Base-by-base conservation (phyloP, 163 green algal species). In the Chlorella variabilis region DNA sequence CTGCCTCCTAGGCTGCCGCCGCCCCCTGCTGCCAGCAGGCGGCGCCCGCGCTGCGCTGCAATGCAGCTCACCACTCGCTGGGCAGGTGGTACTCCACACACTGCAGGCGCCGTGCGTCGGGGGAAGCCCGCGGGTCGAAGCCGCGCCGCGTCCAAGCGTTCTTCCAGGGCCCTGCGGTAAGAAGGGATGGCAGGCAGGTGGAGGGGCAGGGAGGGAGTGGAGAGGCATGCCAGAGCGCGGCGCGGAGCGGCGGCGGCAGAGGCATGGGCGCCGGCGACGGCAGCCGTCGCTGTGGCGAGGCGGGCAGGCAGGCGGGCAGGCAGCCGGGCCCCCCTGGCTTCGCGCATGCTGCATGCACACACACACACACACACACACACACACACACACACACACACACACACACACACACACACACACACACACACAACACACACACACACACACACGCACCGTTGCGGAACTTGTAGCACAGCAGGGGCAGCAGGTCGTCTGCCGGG, bases 391-490 rank as follows among this genome's bases (percentile, higher is more conserved):
- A n/a, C n/a, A n/a, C n/a, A n/a, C n/a, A n/a, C n/a, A n/a, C n/a
- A n/a, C n/a, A n/a, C n/a, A n/a, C n/a, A n/a, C n/a, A n/a, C n/a
- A n/a, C n/a, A n/a, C n/a, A n/a, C n/a, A n/a, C n/a, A n/a, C n/a
- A n/a, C n/a, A n/a, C n/a, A n/a, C n/a, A n/a, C n/a, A n/a, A n/a
- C n/a, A n/a, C n/a, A n/a, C n/a, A n/a, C n/a, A n/a, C n/a, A n/a
- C 17, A 23, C 18, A 9, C n/a, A 29, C 27, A 11, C 73, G 27
- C 76, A 82, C 76, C 76, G 17, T 78, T 84, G 1, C 51, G 38
- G 33, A 87, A 87, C 18, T 71, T 68, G 77, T 84, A 87, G 54
- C 68, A 81, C 38, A 83, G 70, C 67, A 51, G 45, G 54, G 66
- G 63, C 49, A 85, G 69, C 62, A 78, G 29, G 0, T 85, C 80